Evolutionary conservation across 495 filamentous ascomycete species (phyloP).

Genomic region (Aspergillus hancockii): DNA sequence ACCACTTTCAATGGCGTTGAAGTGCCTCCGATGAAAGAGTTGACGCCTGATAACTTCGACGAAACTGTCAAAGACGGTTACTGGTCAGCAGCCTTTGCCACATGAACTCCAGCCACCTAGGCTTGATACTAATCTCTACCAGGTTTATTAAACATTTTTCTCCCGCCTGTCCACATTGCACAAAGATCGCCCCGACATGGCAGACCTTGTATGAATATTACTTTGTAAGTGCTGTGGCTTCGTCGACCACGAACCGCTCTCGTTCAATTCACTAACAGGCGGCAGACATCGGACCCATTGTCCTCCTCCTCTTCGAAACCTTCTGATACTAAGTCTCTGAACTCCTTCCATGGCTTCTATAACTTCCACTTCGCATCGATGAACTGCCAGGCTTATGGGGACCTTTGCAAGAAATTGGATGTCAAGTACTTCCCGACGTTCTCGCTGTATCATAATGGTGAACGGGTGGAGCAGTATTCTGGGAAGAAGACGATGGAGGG

Average conservation of each 20-base stretch:
- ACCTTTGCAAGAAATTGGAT: constrained; percentile 66
- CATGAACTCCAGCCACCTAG: neutral
- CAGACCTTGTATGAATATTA: constrained; percentile 96
- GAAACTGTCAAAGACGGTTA: constrained; percentile 62
- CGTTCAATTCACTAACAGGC: constrained; percentile 21
- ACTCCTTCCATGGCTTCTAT: constrained; percentile 73
- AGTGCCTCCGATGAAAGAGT: constrained; percentile 72
- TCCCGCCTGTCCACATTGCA: constrained; percentile 78
- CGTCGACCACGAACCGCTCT: neutral
- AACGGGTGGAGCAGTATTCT: constrained; percentile 57
- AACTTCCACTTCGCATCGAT: constrained; percentile 85
- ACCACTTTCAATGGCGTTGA: constrained; percentile 80
- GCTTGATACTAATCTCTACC: constrained; percentile 20
- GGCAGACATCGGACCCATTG: constrained; percentile 72
- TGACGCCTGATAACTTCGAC: constrained; percentile 57
- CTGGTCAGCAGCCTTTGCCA: constrained; percentile 46
- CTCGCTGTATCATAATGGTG: constrained; percentile 79
- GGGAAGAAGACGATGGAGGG: constrained; percentile 62
- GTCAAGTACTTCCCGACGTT: constrained; percentile 73
- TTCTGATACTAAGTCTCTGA: constrained; percentile 51
- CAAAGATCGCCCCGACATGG: constrained; percentile 76
- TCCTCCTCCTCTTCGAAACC: constrained; percentile 43
- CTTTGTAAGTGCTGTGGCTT: constrained; percentile 51
- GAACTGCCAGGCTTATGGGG: constrained; percentile 79
- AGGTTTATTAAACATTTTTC: constrained; percentile 81